A percentile compares a stretch with the other conserved stretches of the same genome.
phyloP scores from a whole-genome alignment of 257 asterid species.

The Solanum appendiculatum region DNA sequence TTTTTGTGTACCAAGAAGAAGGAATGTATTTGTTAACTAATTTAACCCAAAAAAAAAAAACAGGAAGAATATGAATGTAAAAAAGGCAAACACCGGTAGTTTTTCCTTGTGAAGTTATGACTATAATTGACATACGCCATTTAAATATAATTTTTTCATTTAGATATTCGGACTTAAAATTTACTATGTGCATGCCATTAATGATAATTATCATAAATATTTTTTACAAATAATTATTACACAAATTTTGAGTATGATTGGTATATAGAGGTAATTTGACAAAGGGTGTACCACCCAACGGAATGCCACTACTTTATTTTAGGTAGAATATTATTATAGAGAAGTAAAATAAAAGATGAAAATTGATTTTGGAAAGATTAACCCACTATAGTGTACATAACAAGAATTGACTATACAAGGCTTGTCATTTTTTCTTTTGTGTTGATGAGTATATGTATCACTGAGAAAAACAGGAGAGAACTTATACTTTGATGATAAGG shows the following conservation, averaged over 20 bases:
- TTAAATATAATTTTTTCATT: not conserved
- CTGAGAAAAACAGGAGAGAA: not conserved
- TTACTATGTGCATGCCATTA: not conserved
- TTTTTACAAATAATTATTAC: not conserved
- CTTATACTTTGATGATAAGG: not conserved
- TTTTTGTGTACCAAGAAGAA: not conserved
- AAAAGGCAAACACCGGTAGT: not conserved
- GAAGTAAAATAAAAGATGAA: not conserved
- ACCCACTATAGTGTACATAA: not conserved
- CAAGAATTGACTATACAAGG: not conserved
- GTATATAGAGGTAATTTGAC: not conserved
- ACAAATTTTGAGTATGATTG: not conserved
- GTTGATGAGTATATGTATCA: not conserved
- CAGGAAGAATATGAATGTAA: not conserved
- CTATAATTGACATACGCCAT: not conserved
- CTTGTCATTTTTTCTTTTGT: not conserved
- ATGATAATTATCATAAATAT: not conserved
- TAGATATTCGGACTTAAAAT: not conserved
- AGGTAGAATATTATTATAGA: too few species aligned
- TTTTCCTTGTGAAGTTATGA: not conserved
- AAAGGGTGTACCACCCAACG: not conserved
- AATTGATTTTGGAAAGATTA: too few species aligned
- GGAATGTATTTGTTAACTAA: not conserved
- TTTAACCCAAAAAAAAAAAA: not conserved
- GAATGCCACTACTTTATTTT: not conserved